Percentiles rank a stretch among this genome's conserved stretches.
These are phyloP conservation scores for Neospora caninum DNA, from an alignment of 169 alveolate species.

Conservation along the genomic window DNA sequence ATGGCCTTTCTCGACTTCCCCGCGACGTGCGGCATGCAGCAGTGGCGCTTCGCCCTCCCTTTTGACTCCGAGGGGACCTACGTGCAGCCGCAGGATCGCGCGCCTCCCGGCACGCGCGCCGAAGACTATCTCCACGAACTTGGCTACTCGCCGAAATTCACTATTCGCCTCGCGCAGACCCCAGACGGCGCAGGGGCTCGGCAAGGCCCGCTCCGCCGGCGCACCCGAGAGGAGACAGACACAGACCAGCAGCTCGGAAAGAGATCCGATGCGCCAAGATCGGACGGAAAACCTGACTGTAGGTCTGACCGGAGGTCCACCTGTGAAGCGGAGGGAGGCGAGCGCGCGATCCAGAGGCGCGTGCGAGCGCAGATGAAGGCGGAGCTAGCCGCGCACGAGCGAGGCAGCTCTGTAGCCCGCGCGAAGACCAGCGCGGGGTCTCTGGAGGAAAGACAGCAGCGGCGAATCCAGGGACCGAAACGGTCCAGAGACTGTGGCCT, in stretches of 20 bases:
- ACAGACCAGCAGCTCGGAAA: not conserved
- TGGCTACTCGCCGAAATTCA: not conserved
- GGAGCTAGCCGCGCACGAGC: not conserved
- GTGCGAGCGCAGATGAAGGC: not conserved
- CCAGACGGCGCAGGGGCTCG: not conserved
- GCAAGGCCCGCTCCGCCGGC: not conserved
- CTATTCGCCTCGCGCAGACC: not conserved
- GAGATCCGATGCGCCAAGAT: not conserved
- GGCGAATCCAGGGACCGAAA: not conserved
- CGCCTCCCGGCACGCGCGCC: not conserved
- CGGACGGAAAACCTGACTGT: not conserved
- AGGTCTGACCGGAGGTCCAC: not conserved
- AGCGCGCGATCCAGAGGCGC: not conserved
- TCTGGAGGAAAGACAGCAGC: not conserved
- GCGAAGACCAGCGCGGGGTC: not conserved
- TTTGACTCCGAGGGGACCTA: slow-evolving; percentile 18
- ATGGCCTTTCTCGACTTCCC: slow-evolving; percentile 50
- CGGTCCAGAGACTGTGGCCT: no score
- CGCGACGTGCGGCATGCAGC: not conserved
- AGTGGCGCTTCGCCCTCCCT: slow-evolving; percentile 36
- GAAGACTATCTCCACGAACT: not conserved
- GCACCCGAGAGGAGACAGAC: not conserved
- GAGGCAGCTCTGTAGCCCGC: not conserved
- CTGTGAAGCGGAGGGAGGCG: not conserved
- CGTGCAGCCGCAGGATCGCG: not conserved